Base-by-base conservation (phyloP, 1,139 yeast genomes). In the Oligophagozyma castellii region DNA sequence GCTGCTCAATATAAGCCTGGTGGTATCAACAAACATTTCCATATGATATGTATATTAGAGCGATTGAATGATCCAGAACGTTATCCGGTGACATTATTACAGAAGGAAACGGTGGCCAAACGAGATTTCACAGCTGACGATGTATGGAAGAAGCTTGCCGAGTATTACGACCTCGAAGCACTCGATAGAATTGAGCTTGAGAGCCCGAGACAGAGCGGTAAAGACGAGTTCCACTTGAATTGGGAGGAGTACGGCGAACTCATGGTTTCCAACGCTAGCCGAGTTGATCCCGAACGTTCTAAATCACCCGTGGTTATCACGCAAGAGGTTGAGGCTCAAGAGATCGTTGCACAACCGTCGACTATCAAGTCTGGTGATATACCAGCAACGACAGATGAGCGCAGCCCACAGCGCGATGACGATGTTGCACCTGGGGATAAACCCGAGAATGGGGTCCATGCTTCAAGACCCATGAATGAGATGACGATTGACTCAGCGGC, bases 1-100 rank as follows among this genome's bases (percentile, higher is more conserved):
- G 61, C 78, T 2, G 73, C 89, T 39, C 75, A 71, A 38, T 65
- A 62, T 53, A 75, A 75, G 45, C 93, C 93, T 1, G 70, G 56
- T 3, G 68, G 67, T 16, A 38, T 47, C 24, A 45, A 68, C 41
- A 75, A 69, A 42, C 72, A 72, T 36, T 66, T 69, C 44, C 67
- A 76, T 38, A 63, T 80, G 69, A 39, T 53, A 53, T 59, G 34
- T 14, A 73, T 80, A 11, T 55, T 71, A 13, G 65, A 65, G 30
- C 57, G 64, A 29, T 55, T 79, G 44, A 73, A 73, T 31, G 38
- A 46, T 28, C 54, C 53, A 3, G 52, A 48, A 8, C 37, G 38
- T 28, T 43, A 42, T 28, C 53, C 54, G 4, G 44, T 49, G 13
- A 41, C 43, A 3, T 32, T 46, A 21, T 29, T 46, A 27, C 53